phyloP scores from a whole-genome alignment of 169 alveolate species.

The Cryptosporidium canis region DNA sequence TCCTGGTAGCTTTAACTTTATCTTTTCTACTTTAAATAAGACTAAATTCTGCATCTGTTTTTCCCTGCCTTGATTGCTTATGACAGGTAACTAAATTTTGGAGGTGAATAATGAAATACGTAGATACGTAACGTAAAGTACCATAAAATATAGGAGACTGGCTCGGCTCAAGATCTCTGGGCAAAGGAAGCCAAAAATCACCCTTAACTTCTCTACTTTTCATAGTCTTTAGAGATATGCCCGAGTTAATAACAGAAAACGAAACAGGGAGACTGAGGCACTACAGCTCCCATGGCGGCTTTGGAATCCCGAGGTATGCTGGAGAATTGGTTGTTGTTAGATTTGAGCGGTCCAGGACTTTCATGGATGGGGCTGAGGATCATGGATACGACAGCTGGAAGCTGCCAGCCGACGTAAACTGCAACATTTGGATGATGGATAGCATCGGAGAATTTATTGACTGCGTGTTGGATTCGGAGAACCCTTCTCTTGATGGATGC shows the following conservation, averaged over 20 bases:
- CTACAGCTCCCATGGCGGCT: constrained; percentile 8
- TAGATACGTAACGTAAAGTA: constrained; percentile 34
- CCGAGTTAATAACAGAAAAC: constrained; percentile 39
- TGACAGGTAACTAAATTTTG: background rate
- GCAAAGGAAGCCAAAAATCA: background rate
- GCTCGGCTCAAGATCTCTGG: background rate
- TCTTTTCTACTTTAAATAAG: background rate
- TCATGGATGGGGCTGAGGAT: background rate
- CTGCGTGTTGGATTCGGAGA: constrained; percentile 2
- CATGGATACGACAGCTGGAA: background rate
- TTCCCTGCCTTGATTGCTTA: background rate
- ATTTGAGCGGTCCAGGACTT: background rate
- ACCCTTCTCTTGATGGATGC: constrained; percentile 34
- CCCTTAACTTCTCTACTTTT: background rate
- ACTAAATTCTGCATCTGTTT: background rate
- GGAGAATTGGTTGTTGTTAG: constrained; percentile 39
- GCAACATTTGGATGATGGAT: constrained; percentile 68
- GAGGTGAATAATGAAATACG: background rate
- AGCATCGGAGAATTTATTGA: constrained; percentile 60
- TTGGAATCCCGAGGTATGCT: constrained; percentile 55
- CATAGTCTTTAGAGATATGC: background rate
- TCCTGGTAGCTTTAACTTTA: background rate
- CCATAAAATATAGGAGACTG: background rate
- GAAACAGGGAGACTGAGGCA: constrained; percentile 47
- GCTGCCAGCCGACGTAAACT: constrained; percentile 28